Conservation (phyloP, 768 basidiomycete genomes). For the Mycena venus region DNA sequence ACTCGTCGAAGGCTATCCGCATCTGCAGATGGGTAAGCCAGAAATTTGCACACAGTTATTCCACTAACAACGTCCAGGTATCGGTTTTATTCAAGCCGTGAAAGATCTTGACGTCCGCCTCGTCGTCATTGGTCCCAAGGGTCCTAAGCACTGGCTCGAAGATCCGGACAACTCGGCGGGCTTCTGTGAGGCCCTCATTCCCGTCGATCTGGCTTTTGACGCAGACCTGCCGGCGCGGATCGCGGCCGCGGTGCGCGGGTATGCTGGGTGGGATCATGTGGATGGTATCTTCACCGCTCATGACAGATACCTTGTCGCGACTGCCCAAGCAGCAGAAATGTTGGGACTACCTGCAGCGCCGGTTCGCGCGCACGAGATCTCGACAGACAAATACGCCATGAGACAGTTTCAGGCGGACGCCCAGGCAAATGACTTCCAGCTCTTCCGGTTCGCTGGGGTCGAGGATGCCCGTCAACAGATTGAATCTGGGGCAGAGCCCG, state of each 20-base stretch:
- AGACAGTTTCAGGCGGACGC: slow-evolving; percentile 7
- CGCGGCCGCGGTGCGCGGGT: slow-evolving; percentile 2
- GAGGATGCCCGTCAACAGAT: slow-evolving; percentile 1
- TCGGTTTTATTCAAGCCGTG: slow-evolving; percentile 12
- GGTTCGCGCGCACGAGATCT: slow-evolving; percentile 7
- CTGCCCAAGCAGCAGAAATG: slow-evolving; percentile 15
- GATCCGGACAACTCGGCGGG: slow-evolving; percentile 2
- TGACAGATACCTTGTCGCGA: slow-evolving; percentile 18
- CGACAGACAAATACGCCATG: slow-evolving; percentile 19
- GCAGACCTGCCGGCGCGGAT: slow-evolving; percentile 9
- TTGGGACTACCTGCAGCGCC: slow-evolving; percentile 22
- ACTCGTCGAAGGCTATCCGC: slow-evolving; percentile 9
- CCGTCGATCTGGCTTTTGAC: slow-evolving; percentile 15
- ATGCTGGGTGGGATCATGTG: not conserved
- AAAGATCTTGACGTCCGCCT: slow-evolving; percentile 12
- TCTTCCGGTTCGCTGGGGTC: not conserved
- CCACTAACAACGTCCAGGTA: not conserved
- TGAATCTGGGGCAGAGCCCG: not conserved
- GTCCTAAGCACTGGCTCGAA: slow-evolving; percentile 21
- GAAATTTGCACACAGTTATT: too few species aligned
- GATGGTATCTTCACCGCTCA: slow-evolving; percentile 19
- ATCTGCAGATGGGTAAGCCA: slow-evolving; percentile 11
- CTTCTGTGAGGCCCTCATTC: slow-evolving; percentile 20
- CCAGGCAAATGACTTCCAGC: slow-evolving; percentile 11
- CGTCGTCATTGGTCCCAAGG: slow-evolving; percentile 8